phyloP scores from a whole-genome alignment of 2,329 filamentous ascomycete genomes.

The Corynespora cassiicola region DNA sequence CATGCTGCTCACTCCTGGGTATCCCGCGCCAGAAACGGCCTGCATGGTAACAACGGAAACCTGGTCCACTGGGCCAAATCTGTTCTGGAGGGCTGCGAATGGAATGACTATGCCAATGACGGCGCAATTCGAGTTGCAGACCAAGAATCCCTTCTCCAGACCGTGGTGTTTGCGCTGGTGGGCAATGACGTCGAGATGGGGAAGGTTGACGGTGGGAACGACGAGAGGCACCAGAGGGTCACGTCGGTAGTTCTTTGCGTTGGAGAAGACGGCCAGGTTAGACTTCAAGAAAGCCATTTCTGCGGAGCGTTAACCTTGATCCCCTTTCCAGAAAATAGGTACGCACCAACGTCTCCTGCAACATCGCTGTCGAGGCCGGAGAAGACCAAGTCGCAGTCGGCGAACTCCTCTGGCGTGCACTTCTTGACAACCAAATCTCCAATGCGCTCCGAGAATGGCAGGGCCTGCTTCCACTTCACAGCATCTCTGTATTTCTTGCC shows the following conservation, averaged over 20 bases:
- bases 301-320: slow-evolving; percentile 7
- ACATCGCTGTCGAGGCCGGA: slow-evolving; percentile 92
- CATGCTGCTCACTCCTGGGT: slow-evolving; percentile 88
- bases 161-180: slow-evolving; percentile 78
- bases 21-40: slow-evolving; percentile 90
- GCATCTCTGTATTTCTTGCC: slow-evolving; percentile 96
- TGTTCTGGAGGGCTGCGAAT: slow-evolving; percentile 85
- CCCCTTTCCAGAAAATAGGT: not conserved
- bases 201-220: slow-evolving; percentile 91
- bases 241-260: slow-evolving; percentile 95
- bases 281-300: slow-evolving; percentile 91
- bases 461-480: slow-evolving; percentile 91
- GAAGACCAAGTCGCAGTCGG: slow-evolving; percentile 92
- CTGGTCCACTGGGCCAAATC: slow-evolving; percentile 77
- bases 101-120: slow-evolving; percentile 96
- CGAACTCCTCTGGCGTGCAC: slow-evolving; percentile 82
- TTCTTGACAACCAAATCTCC: slow-evolving; percentile 84
- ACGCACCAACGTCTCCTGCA: slow-evolving; percentile 84
- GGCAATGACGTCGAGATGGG: slow-evolving; percentile 86
- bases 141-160: slow-evolving; percentile 85
- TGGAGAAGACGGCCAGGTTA: slow-evolving; percentile 92
- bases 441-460: slow-evolving; percentile 77
- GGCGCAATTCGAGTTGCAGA: slow-evolving; percentile 98
- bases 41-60: slow-evolving; percentile 95
- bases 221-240: slow-evolving; percentile 90